Evolutionary conservation across 2,329 filamentous ascomycete species (phyloP), one percentile per base, ranked within the genome.

Genomic region (Raffaelea arxii): DNA sequence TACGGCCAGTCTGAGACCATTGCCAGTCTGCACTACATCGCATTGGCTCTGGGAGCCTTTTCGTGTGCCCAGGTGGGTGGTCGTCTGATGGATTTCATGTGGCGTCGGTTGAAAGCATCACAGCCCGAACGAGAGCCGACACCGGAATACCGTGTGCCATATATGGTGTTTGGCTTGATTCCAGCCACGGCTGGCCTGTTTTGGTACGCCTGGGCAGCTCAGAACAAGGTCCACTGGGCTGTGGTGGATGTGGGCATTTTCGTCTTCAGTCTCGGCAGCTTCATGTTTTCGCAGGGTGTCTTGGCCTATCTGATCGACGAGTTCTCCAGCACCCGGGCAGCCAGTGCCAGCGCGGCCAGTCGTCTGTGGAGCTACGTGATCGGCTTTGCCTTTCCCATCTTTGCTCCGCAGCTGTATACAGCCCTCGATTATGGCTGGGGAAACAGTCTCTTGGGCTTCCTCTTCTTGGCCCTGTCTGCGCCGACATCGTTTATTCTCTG

Each of bases 31-130:
- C 39, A 41, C 39, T 41, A 41, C 23, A 41, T 41, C 27, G 21
- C 39, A 7, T 14, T 41, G 12, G 39, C 39, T 5, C 39, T 41
- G 5, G 39, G 39, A 4, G 23, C 39, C 39, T 41, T 23, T 41
- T 7, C 22, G 6, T 41, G 39, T 23, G 39, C 39, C 6, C 39
- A 41, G 22, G 4, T 21, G 16, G 39, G 39, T n/a, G 23, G 39
- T 22, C 39, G 23, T 7, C 39, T 41, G 39, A 41, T 41, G 39
- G 39, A 41, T n/a, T 41, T n/a, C n/a, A 24, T 41, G 39, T 41
- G 39, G 39, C 39, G 39, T 24, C 39, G 32, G 7, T 18, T 24
- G 18, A 41, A 41, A 25, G 39, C 11, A 11, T 10, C 22, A 5
- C 19, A 23, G 23, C 39, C 39, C 12, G 18, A 16, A 7, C 21